A percentile compares a stretch with the other conserved stretches of the same genome.
Evolutionary conservation across 768 basidiomycete genomes (phyloP).

Genomic region (Mycena polygramma): DNA sequence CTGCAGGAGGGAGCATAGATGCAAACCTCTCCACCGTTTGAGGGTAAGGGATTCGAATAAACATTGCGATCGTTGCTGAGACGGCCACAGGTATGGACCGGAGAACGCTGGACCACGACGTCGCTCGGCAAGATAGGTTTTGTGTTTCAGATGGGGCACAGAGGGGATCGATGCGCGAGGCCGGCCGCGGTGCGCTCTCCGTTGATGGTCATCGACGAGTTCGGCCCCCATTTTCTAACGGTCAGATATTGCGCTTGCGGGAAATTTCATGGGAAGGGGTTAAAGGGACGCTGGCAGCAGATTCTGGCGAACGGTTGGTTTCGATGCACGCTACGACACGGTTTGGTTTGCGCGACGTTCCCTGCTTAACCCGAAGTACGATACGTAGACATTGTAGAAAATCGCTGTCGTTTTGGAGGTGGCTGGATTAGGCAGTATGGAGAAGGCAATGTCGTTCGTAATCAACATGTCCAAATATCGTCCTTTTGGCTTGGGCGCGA

Average conservation of each 20-base stretch:
- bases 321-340: neutral
- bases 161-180: neutral
- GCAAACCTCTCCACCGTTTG: neutral
- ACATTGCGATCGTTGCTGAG: neutral
- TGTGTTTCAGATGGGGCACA: constrained; percentile 5
- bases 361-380: too few species aligned
- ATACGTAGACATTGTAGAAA: too few species aligned
- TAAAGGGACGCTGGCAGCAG: neutral
- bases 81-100: neutral
- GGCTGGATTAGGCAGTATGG: too few species aligned
- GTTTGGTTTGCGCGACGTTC: constrained; percentile 1
- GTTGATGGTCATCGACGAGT: neutral
- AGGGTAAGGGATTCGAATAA: neutral
- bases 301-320: neutral
- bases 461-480: too few species aligned
- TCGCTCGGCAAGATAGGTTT: neutral
- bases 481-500: too few species aligned
- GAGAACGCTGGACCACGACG: neutral
- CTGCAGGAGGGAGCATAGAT: neutral
- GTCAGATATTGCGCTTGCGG: constrained; percentile 4
- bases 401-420: too few species aligned
- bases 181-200: neutral
- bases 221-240: neutral
- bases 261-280: neutral
- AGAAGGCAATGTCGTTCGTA: too few species aligned